These are phyloP conservation scores for Trametes cubensis DNA, from an alignment of 768 basidiomycete genomes.

Conservation along the genomic window DNA sequence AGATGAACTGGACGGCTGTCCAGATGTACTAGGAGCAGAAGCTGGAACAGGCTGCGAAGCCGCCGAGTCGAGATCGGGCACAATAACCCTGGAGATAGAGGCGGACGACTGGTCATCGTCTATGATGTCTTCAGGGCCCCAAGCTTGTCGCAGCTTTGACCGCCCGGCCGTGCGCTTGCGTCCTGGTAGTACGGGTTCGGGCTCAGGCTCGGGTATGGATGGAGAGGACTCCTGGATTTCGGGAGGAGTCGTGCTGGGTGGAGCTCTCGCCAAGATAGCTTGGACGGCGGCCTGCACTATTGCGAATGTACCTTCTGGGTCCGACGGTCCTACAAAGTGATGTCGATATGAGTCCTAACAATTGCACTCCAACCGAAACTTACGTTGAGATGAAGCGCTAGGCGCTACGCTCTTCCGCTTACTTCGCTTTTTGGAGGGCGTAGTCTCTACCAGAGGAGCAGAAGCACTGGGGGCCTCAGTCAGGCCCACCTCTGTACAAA, in stretches of 20 bases:
- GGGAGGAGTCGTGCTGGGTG: background rate
- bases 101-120: background rate
- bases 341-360: no score
- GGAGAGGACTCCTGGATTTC: background rate
- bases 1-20: no score
- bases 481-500: background rate
- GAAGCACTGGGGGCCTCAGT: background rate
- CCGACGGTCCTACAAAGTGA: background rate
- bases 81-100: background rate
- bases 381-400: background rate
- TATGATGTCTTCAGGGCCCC: conserved; percentile 21
- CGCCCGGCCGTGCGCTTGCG: conserved; percentile 19
- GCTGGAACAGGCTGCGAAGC: conserved; percentile 1
- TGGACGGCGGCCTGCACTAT: conserved; percentile 1
- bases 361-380: background rate
- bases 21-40: no score
- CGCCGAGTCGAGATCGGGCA: background rate
- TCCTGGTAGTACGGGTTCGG: background rate
- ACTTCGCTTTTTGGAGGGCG: background rate
- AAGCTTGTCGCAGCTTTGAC: conserved; percentile 20
- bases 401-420: conserved; percentile 7
- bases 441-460: background rate
- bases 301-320: background rate
- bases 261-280: conserved; percentile 4
- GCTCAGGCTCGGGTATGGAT: background rate